phyloP scores from a whole-genome alignment of 441 rosid species.

The Gossypium gossypioides region DNA sequence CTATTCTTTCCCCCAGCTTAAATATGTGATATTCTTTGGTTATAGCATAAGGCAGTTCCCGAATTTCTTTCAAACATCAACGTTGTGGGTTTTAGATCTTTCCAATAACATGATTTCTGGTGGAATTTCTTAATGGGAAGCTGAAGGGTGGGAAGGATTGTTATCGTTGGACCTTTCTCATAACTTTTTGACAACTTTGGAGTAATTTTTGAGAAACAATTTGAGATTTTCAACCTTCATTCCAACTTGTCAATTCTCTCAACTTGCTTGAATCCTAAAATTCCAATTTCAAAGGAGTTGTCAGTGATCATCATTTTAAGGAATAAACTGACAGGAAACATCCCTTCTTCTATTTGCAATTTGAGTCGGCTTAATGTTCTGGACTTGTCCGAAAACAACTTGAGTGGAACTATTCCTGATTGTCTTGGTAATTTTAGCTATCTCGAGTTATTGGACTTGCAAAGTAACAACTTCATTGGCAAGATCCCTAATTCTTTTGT shows the following conservation, averaged over 20 bases:
- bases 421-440: neutral
- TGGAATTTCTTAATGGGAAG: neutral
- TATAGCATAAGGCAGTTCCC: neutral
- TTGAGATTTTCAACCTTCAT: constrained; percentile 7
- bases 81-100: neutral
- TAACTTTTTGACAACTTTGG: neutral
- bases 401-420: constrained; percentile 13
- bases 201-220: neutral
- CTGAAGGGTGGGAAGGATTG: neutral
- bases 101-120: neutral
- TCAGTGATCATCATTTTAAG: neutral
- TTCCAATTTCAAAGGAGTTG: neutral
- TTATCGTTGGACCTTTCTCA: neutral
- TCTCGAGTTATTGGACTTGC: neutral
- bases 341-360: constrained; percentile 17
- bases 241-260: neutral
- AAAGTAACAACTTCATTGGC: constrained; percentile 12
- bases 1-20: neutral
- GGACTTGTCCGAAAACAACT: constrained; percentile 17
- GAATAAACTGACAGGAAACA: constrained; percentile 12
- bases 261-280: neutral
- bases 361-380: constrained; percentile 2
- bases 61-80: neutral
- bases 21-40: neutral
- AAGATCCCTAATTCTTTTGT: neutral